A percentile compares a stretch with the other conserved stretches of the same genome.
Evolutionary conservation across 2,329 filamentous ascomycete species (phyloP).

Genomic region (Diaporthe sp.): DNA sequence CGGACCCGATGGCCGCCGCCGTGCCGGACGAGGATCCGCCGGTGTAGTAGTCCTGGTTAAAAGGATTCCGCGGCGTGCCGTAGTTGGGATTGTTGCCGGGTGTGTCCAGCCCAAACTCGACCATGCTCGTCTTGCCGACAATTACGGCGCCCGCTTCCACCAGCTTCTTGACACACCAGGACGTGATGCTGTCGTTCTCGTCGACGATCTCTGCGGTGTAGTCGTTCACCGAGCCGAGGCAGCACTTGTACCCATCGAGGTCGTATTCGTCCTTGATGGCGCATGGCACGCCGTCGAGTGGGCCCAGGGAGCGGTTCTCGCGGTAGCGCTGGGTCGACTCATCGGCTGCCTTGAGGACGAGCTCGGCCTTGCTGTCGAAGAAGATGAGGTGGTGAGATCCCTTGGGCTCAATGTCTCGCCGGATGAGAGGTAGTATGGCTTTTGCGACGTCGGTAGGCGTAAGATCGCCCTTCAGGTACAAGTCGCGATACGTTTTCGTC

Average conservation of each 20-base stretch:
- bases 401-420: slow-evolving; percentile 52
- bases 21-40: slow-evolving; percentile 83
- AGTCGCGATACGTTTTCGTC: slow-evolving; percentile 59
- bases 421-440: slow-evolving; percentile 61
- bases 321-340: slow-evolving; percentile 62
- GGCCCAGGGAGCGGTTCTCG: slow-evolving; percentile 69
- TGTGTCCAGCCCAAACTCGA: slow-evolving; percentile 81
- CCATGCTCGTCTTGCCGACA: slow-evolving; percentile 82
- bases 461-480: slow-evolving; percentile 60
- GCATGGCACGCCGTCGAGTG: slow-evolving; percentile 80
- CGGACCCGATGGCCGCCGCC: slow-evolving; percentile 77
- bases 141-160: slow-evolving; percentile 79
- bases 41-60: slow-evolving; percentile 80
- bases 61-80: slow-evolving; percentile 83
- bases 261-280: slow-evolving; percentile 84
- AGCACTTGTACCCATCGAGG: slow-evolving; percentile 79
- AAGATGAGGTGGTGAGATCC: slow-evolving; percentile 59
- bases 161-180: slow-evolving; percentile 78
- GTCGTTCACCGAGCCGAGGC: slow-evolving; percentile 72
- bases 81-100: slow-evolving; percentile 81
- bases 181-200: slow-evolving; percentile 61
- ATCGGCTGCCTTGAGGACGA: slow-evolving; percentile 58
- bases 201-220: slow-evolving; percentile 64
- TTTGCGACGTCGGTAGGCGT: slow-evolving; percentile 61
- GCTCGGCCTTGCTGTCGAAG: slow-evolving; percentile 58